Conservation (phyloP, 352 stramenopile genomes). For the Sclerospora graminicola region DNA sequence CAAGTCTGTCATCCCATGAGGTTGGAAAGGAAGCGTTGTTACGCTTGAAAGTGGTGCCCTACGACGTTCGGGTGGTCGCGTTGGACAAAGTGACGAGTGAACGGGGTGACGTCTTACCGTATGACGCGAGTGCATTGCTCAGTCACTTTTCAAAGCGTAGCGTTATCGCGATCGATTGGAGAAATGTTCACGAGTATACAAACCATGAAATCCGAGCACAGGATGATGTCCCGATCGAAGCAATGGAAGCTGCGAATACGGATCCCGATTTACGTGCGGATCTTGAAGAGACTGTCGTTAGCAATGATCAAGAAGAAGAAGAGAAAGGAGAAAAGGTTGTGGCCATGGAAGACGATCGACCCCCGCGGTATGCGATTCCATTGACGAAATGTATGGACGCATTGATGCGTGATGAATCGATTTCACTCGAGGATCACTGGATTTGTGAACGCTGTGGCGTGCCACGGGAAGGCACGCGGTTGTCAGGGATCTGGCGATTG, state of each 20-base stretch:
- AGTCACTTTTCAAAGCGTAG: slow-evolving; percentile 64
- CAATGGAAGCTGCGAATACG: slow-evolving; percentile 19
- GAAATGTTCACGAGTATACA: slow-evolving; percentile 20
- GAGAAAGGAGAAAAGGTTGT: neutral
- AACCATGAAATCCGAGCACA: slow-evolving; percentile 15
- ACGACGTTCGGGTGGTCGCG: slow-evolving; percentile 44
- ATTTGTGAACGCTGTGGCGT: slow-evolving; percentile 60
- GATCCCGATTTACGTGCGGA: slow-evolving; percentile 17
- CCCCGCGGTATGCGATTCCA: slow-evolving; percentile 26
- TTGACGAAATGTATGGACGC: slow-evolving; percentile 61
- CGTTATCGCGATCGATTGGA: slow-evolving; percentile 74
- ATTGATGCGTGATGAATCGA: slow-evolving; percentile 56
- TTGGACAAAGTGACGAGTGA: slow-evolving; percentile 40
- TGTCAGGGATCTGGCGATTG: slow-evolving; percentile 58
- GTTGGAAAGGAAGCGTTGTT: no score
- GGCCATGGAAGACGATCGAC: slow-evolving; percentile 12
- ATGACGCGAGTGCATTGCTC: slow-evolving; percentile 42
- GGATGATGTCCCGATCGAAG: slow-evolving; percentile 24
- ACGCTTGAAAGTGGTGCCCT: no score
- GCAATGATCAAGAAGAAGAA: slow-evolving; percentile 1
- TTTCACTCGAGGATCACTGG: slow-evolving; percentile 67
- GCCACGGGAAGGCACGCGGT: slow-evolving; percentile 40
- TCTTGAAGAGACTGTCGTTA: slow-evolving; percentile 5
- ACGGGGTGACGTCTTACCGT: slow-evolving; percentile 28
- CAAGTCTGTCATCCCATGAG: no score